These are phyloP conservation scores for Chalciporus sp. DNA, from an alignment of 1,284 basidiomycete species.

Conservation along the genomic window DNA sequence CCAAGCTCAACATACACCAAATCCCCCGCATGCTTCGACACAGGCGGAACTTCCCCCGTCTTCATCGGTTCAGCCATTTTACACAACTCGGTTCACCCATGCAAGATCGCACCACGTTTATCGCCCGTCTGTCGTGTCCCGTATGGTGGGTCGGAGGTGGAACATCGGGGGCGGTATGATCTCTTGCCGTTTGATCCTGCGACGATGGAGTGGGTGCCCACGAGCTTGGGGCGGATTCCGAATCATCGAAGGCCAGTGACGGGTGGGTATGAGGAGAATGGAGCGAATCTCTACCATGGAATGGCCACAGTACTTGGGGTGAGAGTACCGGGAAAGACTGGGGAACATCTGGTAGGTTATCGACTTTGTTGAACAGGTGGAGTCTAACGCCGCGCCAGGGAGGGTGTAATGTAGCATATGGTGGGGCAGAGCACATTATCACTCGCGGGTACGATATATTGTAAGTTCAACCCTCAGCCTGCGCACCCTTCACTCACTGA, in stretches of 20 bases:
- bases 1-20: slow-evolving; percentile 46
- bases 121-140: slow-evolving; percentile 55
- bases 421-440: slow-evolving; percentile 44
- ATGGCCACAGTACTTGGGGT: slow-evolving; percentile 49
- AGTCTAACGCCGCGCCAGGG: slow-evolving; percentile 34
- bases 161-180: slow-evolving; percentile 67
- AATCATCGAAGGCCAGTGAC: slow-evolving; percentile 51
- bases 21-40: slow-evolving; percentile 52
- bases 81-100: slow-evolving; percentile 69
- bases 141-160: slow-evolving; percentile 62
- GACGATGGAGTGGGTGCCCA: slow-evolving; percentile 71
- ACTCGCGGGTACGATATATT: slow-evolving; percentile 57
- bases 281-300: slow-evolving; percentile 56
- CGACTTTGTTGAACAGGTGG: slow-evolving; percentile 8
- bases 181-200: slow-evolving; percentile 64
- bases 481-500: not conserved
- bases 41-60: slow-evolving; percentile 56
- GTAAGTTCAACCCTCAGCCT: slow-evolving; percentile 39
- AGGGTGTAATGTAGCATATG: slow-evolving; percentile 45
- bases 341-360: slow-evolving; percentile 61
- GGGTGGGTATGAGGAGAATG: slow-evolving; percentile 52
- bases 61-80: slow-evolving; percentile 75
- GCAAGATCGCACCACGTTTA: slow-evolving; percentile 71
- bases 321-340: slow-evolving; percentile 71
- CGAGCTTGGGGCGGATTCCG: slow-evolving; percentile 62